Conservation (phyloP, 805 yeast species). For the Wickerhamomyces hampshirensis region DNA sequence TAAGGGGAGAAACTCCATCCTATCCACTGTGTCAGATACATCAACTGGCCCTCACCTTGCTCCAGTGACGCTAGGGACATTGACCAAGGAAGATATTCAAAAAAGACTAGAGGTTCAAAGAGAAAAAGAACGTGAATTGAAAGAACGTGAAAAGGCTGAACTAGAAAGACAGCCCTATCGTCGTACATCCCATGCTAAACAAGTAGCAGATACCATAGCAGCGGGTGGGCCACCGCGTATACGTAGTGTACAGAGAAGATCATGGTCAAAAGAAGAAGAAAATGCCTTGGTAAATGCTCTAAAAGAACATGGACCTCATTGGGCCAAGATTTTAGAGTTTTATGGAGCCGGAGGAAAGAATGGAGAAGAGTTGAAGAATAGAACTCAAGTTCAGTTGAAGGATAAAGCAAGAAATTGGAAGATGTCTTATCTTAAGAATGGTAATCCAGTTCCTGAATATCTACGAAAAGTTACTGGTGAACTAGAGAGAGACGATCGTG, state of each 20-base stretch:
- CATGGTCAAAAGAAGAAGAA: conserved; percentile 90
- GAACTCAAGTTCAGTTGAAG: conserved; percentile 88
- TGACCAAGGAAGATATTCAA: conserved; percentile 22
- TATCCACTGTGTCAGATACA: conserved; percentile 10
- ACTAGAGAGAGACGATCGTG: conserved; percentile 49
- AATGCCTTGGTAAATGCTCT: conserved; percentile 77
- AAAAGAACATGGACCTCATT: conserved; percentile 79
- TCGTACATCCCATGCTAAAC: conserved; percentile 1
- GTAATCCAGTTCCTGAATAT: conserved; percentile 74
- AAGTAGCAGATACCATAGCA: background rate
- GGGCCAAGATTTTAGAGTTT: conserved; percentile 87
- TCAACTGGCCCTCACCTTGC: background rate
- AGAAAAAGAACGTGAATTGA: conserved; percentile 11
- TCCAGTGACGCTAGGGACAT: conserved; percentile 2
- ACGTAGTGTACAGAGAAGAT: conserved; percentile 43
- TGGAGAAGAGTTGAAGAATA: conserved; percentile 76
- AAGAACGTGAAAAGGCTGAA: conserved; percentile 13
- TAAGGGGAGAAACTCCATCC: conserved; percentile 30
- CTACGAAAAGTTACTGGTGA: conserved; percentile 86
- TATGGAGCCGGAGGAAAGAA: conserved; percentile 92
- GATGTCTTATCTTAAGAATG: conserved; percentile 72
- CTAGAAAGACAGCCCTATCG: conserved; percentile 3
- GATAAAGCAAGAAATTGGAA: conserved; percentile 98
- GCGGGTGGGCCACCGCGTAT: conserved; percentile 17
- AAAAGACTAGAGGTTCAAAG: conserved; percentile 13